Base-by-base conservation (phyloP, 495 filamentous ascomycete species). In the Neurospora sp. region DNA sequence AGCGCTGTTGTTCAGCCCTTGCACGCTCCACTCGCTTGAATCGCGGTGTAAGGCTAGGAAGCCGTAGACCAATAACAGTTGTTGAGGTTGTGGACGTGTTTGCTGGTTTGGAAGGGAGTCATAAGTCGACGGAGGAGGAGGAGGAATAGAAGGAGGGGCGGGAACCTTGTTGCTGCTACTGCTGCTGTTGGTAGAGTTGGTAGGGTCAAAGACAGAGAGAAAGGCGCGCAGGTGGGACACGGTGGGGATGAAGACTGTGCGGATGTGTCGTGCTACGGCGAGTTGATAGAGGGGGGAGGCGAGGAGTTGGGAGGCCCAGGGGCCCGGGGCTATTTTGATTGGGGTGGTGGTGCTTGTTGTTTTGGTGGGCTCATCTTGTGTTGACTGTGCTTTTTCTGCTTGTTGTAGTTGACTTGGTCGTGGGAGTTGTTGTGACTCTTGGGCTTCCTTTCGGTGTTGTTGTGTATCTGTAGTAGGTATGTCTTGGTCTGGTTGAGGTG, bases 11-110 rank as follows among this genome's bases (percentile, higher is more conserved):
- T 88, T 88, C 6, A 97, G 80, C 0, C 93, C 94, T 79, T 97
- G 94, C 0, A 91, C 93, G 59, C 92, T 94, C 86, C 92, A 94
- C 77, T 96, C 93, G 72, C 88, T 88, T 5, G 92, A 94, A 38
- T 85, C 81, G n/a, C 84, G 84, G 81, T 97, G 94, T 42, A 93
- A 79, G 39, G 84, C 81, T 12, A 96, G 76, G 66, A 91, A 84
- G 71, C 92, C 89, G 73, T 92, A 88, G 12, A 94, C 80, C 14
- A 90, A 85, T 16, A 97, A 81, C 35, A 88, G 69, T 0, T 82
- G 1, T 62, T 62, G 48, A 46, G 46, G 8, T 48, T 48, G 42
- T 44, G 42, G 42, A 44, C 6, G 6, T 44, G 16, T 16, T 20
- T 46, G n/a, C 46, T 23, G 46, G n/a, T 23, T 23, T 54, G 46